Conservation (phyloP, 306 rosid species). For the Rosa chinensis region DNA sequence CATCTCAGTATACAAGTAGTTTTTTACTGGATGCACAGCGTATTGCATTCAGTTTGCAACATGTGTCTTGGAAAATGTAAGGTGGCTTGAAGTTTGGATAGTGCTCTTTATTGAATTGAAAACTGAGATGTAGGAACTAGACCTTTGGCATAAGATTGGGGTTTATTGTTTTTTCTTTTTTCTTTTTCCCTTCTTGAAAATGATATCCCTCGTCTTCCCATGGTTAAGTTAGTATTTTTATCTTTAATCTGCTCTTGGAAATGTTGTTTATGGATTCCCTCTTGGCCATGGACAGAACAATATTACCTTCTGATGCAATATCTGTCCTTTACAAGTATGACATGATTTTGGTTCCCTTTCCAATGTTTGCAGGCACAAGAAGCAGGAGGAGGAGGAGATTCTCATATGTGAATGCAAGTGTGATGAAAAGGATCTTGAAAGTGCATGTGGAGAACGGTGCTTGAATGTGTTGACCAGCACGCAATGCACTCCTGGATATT, state of each 20-base stretch:
- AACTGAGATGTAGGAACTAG: background rate
- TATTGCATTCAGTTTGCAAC: background rate
- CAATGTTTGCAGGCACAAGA: constrained; percentile 55
- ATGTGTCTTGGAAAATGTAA: background rate
- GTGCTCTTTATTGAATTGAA: background rate
- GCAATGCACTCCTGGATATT: constrained; percentile 84
- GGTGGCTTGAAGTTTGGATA: background rate
- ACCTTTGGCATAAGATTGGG: background rate
- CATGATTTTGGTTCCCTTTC: constrained; percentile 2
- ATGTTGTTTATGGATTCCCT: background rate
- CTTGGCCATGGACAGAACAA: background rate
- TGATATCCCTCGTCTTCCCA: background rate
- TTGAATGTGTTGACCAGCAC: constrained; percentile 85
- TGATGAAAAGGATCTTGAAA: constrained; percentile 44
- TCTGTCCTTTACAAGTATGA: background rate
- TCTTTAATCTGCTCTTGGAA: background rate
- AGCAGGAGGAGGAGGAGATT: constrained; percentile 89
- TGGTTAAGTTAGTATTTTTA: background rate
- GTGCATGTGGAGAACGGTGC: constrained; percentile 89
- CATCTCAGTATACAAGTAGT: background rate
- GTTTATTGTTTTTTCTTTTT: background rate
- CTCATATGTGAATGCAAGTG: constrained; percentile 74
- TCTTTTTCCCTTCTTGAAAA: background rate
- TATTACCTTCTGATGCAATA: background rate
- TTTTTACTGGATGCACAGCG: background rate